Percentiles rank a stretch among this genome's conserved stretches.
phyloP scores from a whole-genome alignment of 768 basidiomycete species.

The Lactarius trivialis region DNA sequence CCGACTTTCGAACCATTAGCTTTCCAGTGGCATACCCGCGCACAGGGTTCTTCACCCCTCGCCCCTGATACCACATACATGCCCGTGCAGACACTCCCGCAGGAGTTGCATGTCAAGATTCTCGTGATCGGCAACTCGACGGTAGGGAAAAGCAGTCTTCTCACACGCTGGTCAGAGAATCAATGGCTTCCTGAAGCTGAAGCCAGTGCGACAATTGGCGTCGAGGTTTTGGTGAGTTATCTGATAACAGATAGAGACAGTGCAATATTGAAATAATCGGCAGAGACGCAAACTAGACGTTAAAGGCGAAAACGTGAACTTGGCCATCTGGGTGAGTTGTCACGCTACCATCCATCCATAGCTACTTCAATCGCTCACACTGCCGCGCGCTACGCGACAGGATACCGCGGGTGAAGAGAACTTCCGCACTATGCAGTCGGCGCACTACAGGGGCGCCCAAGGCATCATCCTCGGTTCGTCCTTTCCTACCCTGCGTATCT shows the following conservation, averaged over 20 bases:
- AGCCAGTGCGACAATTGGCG: slow-evolving; percentile 77
- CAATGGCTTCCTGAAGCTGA: slow-evolving; percentile 91
- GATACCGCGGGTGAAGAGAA: slow-evolving; percentile 96
- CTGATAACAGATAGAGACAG: not conserved
- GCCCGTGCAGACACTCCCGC: not conserved
- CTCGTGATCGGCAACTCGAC: slow-evolving; percentile 80
- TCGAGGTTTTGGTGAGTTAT: slow-evolving; percentile 68
- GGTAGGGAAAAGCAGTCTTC: slow-evolving; percentile 86
- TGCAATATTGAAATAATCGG: not conserved
- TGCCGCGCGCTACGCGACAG: slow-evolving; percentile 35
- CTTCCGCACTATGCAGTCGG: slow-evolving; percentile 89
- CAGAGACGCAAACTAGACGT: slow-evolving; percentile 86
- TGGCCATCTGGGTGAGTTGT: slow-evolving; percentile 89
- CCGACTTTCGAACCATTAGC: not conserved
- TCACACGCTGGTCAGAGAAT: slow-evolving; percentile 94
- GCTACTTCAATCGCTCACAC: not conserved
- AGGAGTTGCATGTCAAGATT: slow-evolving; percentile 62
- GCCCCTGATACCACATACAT: not conserved
- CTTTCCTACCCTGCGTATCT: not conserved
- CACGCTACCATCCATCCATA: not conserved
- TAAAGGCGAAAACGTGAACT: slow-evolving; percentile 76
- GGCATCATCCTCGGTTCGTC: slow-evolving; percentile 64
- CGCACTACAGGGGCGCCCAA: slow-evolving; percentile 87
- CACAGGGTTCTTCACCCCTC: not conserved
- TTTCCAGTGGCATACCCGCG: not conserved